phyloP scores from a whole-genome alignment of 1,284 basidiomycete species.

The Mycena citricolor region DNA sequence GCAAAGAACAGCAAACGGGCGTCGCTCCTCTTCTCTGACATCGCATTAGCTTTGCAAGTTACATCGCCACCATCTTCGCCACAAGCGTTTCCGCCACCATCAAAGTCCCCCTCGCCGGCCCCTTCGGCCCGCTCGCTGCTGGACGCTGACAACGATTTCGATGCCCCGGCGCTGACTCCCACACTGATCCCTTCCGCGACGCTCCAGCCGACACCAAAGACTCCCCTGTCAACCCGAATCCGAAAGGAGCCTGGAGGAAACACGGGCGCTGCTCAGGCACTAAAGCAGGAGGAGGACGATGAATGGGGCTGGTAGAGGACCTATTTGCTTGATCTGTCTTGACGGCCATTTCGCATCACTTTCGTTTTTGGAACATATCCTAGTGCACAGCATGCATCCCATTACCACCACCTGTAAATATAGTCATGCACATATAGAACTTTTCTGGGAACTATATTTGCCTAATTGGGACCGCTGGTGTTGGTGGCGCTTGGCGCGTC shows the following conservation, averaged over 20 bases:
- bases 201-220: constrained; percentile 11
- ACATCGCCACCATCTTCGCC: constrained; percentile 10
- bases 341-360: not conserved
- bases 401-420: no score
- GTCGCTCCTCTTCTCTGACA: constrained; percentile 61
- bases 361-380: no score
- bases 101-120: constrained; percentile 2
- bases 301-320: constrained; percentile 23
- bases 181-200: constrained; percentile 8
- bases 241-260: constrained; percentile 8
- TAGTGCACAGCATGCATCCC: no score
- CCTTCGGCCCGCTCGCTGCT: constrained; percentile 36
- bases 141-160: constrained; percentile 43
- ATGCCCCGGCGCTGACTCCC: constrained; percentile 24
- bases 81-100: constrained; percentile 21
- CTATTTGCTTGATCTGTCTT: no score
- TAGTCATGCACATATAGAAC: no score
- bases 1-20: constrained; percentile 65
- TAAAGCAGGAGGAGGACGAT: constrained; percentile 9
- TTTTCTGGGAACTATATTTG: no score
- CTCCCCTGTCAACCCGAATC: constrained; percentile 12
- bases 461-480: no score
- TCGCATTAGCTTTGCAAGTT: constrained; percentile 30
- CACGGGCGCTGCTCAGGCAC: constrained; percentile 3
- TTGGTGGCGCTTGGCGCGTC: no score